Percentiles rank a stretch among this genome's conserved stretches.
Conservation (phyloP, 1,139 yeast species). For the Spathaspora sp. region DNA sequence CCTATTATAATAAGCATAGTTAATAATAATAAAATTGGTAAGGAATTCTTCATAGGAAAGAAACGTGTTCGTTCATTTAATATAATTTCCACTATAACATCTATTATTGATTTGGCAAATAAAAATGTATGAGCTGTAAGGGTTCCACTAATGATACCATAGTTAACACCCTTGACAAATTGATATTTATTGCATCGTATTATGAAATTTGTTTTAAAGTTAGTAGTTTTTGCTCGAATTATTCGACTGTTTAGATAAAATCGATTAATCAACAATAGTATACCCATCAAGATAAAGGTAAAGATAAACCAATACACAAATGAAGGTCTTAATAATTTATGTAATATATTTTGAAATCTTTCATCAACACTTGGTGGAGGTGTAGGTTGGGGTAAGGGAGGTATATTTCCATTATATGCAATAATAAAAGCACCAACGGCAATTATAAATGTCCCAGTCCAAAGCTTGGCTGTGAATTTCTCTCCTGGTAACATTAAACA, state of each 20-base stretch:
- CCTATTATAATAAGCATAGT: slow-evolving; percentile 70
- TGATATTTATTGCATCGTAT: slow-evolving; percentile 18
- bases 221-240: slow-evolving; percentile 7
- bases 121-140: slow-evolving; percentile 83
- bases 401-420: slow-evolving; percentile 62
- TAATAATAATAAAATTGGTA: slow-evolving; percentile 51
- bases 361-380: slow-evolving; percentile 20
- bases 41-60: slow-evolving; percentile 23
- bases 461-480: slow-evolving; percentile 56
- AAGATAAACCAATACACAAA: slow-evolving; percentile 41
- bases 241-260: slow-evolving; percentile 11
- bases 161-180: slow-evolving; percentile 53
- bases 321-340: slow-evolving; percentile 24
- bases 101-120: slow-evolving; percentile 82
- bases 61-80: slow-evolving; percentile 27
- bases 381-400: slow-evolving; percentile 23
- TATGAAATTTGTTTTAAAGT: slow-evolving; percentile 9
- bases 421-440: slow-evolving; percentile 77
- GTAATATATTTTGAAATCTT: slow-evolving; percentile 27
- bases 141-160: slow-evolving; percentile 73
- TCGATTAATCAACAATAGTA: slow-evolving; percentile 25
- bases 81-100: slow-evolving; percentile 54
- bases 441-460: slow-evolving; percentile 66
- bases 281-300: slow-evolving; percentile 31
- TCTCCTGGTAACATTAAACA: slow-evolving; percentile 71